Base-by-base conservation (phyloP, 1,284 basidiomycete species). In the Ganoderma meredithae region DNA sequence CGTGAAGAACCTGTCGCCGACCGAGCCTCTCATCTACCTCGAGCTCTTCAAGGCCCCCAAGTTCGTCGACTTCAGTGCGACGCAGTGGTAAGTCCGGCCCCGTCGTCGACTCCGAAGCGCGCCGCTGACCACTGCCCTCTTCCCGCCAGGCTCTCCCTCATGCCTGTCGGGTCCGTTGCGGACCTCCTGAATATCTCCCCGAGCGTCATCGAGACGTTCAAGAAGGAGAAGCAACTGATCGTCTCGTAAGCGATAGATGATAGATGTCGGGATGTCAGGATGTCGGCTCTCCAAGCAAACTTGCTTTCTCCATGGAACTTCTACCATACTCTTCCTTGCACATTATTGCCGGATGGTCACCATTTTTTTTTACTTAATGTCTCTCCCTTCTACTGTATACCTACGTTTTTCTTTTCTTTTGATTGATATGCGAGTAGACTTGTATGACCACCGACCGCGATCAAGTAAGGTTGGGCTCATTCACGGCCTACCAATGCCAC, bases 161-260 rank as follows among this genome's bases (percentile, higher is more conserved):
- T 77, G 17, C 79, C 80, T 6, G 72, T 74, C 19, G 77, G 78
- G 55, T 75, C 80, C 39, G 79, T 79, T 19, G 77, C 79, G 25
- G 79, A 79, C 63, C 76, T 79, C 55, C 73, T 79, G 58, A 75
- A 77, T 62, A 70, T 79, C 40, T 69, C 75, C 7, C 69, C 69
- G n/a, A 67, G 68, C 31, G 63, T 69, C 13, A 67, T 78, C 33
- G 70, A 74, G 31, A 68, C 61, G 12, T 71, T 79, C 65, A 69
- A 67, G 22, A 78, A 78, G 72, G 72, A 73, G 59, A 78, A 79
- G 67, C 76, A 77, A 63, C 49, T 74, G 43, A 68, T 79, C 27
- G 74, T 79, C 40, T 65, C 76, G 1, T 77, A 49, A 71, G n/a
- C 13, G 41, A 9, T 44, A 19, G 15, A 17, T 19, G 4, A 17